Evolutionary conservation across 164 flowering plant genomes (phyloP).

Genomic region (Piper betle): DNA sequence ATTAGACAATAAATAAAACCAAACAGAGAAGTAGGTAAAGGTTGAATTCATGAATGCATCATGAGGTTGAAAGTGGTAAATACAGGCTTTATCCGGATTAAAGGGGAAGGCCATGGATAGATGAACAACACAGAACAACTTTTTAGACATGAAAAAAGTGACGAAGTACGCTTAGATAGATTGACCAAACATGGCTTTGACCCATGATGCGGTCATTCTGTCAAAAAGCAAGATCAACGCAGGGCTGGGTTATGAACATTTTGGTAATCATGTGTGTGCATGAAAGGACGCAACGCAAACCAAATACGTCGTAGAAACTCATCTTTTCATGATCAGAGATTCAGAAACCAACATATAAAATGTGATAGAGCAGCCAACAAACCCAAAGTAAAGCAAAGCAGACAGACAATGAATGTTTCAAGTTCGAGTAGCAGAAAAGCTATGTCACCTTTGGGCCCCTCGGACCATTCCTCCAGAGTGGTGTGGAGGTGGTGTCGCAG

Average conservation of each 20-base stretch:
- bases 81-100: background rate
- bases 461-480: constrained; percentile 98
- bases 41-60: too few relatives aligned
- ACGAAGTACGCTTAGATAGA: background rate
- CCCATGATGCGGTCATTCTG: background rate
- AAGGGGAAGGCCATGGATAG: background rate
- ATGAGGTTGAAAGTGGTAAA: too few relatives aligned
- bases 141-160: background rate
- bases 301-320: too few relatives aligned
- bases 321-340: too few relatives aligned
- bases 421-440: background rate
- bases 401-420: background rate
- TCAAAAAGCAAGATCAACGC: too few relatives aligned
- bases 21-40: background rate
- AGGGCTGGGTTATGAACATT: too few relatives aligned
- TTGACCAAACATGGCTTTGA: background rate
- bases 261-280: too few relatives aligned
- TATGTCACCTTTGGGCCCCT: constrained; percentile 80
- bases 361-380: too few relatives aligned
- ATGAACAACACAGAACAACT: background rate
- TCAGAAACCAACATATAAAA: too few relatives aligned
- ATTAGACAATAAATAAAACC: background rate
- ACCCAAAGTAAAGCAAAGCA: too few relatives aligned
- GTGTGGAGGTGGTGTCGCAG: constrained; percentile 98
- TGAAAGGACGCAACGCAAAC: too few relatives aligned